Evolutionary conservation across 2,329 filamentous ascomycete genomes (phyloP).

Genomic region (Chrysoporthe austroafricana): DNA sequence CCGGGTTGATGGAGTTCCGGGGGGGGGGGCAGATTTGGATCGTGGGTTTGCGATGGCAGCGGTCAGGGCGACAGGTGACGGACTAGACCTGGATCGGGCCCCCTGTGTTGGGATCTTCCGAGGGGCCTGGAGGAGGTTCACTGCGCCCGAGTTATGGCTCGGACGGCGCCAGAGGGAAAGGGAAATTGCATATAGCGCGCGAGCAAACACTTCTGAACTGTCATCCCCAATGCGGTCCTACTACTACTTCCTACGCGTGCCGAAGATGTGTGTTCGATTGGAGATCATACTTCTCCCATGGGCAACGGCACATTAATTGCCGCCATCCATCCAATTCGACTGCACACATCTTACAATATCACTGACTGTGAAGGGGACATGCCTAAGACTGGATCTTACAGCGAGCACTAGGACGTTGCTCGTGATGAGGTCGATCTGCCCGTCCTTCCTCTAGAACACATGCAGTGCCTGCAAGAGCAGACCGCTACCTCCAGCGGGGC

Average conservation of each 20-base stretch:
- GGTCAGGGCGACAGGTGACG: background rate
- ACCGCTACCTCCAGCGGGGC: too few species aligned
- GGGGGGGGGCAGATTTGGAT: background rate
- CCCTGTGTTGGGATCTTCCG: too few species aligned
- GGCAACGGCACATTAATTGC: background rate
- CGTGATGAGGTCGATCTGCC: too few species aligned
- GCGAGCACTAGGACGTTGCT: too few species aligned
- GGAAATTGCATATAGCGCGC: constrained; percentile 21
- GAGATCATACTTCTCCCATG: background rate
- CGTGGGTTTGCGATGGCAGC: too few species aligned
- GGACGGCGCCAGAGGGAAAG: background rate
- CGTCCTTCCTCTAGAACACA: too few species aligned
- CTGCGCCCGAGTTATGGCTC: background rate
- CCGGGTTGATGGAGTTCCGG: background rate
- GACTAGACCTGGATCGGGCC: too few species aligned
- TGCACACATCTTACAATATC: too few species aligned
- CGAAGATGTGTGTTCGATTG: background rate
- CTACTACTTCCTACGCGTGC: background rate
- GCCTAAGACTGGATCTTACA: too few species aligned
- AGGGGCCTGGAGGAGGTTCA: background rate
- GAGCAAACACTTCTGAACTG: background rate
- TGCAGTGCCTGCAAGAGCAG: too few species aligned
- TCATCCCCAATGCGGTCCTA: background rate
- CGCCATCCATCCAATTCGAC: too few species aligned
- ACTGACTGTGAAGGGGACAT: too few species aligned